These are phyloP conservation scores for Zygosaccharomyces gambellarensis DNA, from an alignment of 805 yeast genomes.

Conservation along the genomic window DNA sequence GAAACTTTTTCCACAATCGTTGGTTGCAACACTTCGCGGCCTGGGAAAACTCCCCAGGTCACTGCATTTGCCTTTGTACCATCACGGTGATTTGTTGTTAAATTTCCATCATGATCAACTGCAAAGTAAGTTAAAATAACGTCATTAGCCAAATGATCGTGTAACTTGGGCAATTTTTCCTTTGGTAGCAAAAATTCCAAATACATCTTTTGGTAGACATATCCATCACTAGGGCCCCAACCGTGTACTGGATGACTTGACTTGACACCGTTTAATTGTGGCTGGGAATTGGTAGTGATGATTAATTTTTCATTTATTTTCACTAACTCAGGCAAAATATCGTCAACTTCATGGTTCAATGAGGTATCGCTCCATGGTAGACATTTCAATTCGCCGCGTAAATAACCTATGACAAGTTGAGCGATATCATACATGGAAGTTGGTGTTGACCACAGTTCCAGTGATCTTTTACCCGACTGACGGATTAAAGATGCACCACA, in stretches of 20 bases:
- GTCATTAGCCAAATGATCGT: slow-evolving; percentile 37
- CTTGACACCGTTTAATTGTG: slow-evolving; percentile 74
- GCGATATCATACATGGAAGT: slow-evolving; percentile 53
- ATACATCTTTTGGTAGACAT: slow-evolving; percentile 91
- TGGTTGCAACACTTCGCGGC: slow-evolving; percentile 90
- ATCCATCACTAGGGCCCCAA: slow-evolving; percentile 95
- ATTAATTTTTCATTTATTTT: slow-evolving; percentile 63
- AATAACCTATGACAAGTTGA: slow-evolving; percentile 58
- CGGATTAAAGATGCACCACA: slow-evolving; percentile 75
- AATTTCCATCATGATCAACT: slow-evolving; percentile 52
- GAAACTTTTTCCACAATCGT: slow-evolving; percentile 91
- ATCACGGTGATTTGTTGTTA: slow-evolving; percentile 63
- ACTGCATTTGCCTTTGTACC: slow-evolving; percentile 83
- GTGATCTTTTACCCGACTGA: slow-evolving; percentile 74
- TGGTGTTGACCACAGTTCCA: slow-evolving; percentile 88
- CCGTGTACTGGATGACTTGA: slow-evolving; percentile 73
- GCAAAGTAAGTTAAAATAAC: slow-evolving; percentile 72
- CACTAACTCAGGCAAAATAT: slow-evolving; percentile 55
- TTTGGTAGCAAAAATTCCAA: slow-evolving; percentile 78
- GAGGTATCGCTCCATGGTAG: slow-evolving; percentile 97
- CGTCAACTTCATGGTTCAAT: slow-evolving; percentile 65
- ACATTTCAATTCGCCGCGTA: slow-evolving; percentile 64
- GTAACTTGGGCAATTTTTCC: slow-evolving; percentile 17
- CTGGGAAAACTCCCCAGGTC: slow-evolving; percentile 98
- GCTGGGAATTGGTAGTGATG: slow-evolving; percentile 88